phyloP scores from a whole-genome alignment of 2,329 filamentous ascomycete species.

The Endocalyx cinctus region DNA sequence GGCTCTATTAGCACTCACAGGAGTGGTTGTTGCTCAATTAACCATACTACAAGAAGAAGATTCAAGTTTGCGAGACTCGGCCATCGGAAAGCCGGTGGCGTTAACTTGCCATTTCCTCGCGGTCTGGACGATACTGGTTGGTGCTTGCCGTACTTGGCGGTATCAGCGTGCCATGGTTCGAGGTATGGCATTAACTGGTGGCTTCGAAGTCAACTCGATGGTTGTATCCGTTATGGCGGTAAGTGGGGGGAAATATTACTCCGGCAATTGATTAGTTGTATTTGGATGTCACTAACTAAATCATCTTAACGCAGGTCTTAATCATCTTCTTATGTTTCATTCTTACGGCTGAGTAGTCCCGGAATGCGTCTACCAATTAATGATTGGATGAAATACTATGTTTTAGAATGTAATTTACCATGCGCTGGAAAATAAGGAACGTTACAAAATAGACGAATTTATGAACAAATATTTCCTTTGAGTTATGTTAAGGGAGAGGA shows the following conservation, averaged over 20 bases:
- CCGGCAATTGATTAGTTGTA: conserved; percentile 3
- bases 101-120: conserved; percentile 5
- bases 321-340: too few species aligned
- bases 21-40: conserved; percentile 5
- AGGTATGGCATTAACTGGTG: conserved; percentile 4
- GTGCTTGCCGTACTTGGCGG: conserved; percentile 5
- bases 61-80: conserved; percentile 7
- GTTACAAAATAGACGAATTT: too few species aligned
- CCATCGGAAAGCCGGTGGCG: conserved; percentile 5
- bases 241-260: not conserved
- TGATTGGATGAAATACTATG: too few species aligned
- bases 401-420: too few species aligned
- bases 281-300: conserved; percentile 8
- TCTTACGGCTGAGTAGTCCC: too few species aligned
- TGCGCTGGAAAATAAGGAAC: too few species aligned
- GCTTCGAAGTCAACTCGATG: conserved; percentile 6
- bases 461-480: too few species aligned
- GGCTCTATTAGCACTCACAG: conserved; percentile 5
- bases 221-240: conserved; percentile 2
- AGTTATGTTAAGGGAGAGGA: not conserved
- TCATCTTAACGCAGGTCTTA: too few species aligned
- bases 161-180: conserved; percentile 4
- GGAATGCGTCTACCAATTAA: too few species aligned
- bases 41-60: conserved; percentile 6
- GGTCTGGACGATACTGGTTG: conserved; percentile 6